Base-by-base conservation (phyloP, 108 stramenopile species). In the Cyclotella atomus region DNA sequence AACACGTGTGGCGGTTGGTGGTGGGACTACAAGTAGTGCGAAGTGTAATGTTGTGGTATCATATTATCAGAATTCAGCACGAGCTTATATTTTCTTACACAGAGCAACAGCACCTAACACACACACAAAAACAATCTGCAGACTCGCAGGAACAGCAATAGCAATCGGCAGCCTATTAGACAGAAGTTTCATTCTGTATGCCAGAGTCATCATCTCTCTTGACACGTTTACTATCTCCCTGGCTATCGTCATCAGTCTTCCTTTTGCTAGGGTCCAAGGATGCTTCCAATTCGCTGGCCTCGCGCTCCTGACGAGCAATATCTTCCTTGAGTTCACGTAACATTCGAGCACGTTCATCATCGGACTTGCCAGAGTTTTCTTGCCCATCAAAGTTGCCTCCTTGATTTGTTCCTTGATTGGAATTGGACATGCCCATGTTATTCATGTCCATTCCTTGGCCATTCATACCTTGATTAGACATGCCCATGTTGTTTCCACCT, bases 281-380 rank as follows among this genome's bases (percentile, higher is more conserved):
- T 21, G 70, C 76, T 46, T 82, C 76, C 38, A 82, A 36, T 25
- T 72, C 71, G 1, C 44, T 57, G 15, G 71, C 71, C 32, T 82
- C 76, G 63, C 53, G 65, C 46, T 73, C 81, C 9, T 59, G 63
- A 0, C 59, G 64, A 21, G 76, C 57, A 14, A 82, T 82, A 27
- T 79, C 82, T 30, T 76, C 82, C 73, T 83, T 79, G 55, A 83
- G 60, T 45, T 83, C 75, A 17, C 38, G 65, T 30, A 83, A 53
- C 68, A 38, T 38, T 14, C 41, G 49, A 2, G 77, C 73, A 24
- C 63, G 57, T 45, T 79, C 82, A 15, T 83, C 73, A 30, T 73
- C 66, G 0, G 66, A 57, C 43, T 38, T 60, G 19, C 63, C 62
- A 5, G 33, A 10, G 27, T 25, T 64, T 19, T 36, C 45, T 33